Conservation (phyloP, 768 basidiomycete species). For the Kwoniella mangroviensis region DNA sequence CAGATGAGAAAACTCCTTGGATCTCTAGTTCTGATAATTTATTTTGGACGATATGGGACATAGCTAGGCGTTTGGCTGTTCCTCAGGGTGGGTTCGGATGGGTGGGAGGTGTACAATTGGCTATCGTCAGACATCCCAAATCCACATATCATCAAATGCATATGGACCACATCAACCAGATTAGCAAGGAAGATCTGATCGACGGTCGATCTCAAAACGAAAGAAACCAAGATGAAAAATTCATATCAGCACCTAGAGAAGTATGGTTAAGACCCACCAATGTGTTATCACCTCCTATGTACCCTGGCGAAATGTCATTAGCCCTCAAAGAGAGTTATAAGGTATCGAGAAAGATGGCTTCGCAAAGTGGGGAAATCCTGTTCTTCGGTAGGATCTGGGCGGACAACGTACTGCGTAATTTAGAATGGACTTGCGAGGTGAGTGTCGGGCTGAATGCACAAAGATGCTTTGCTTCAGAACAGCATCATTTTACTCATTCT, state of each 20-base stretch:
- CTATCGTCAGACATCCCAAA: constrained; percentile 11
- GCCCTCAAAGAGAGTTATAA: constrained; percentile 20
- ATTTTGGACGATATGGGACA: constrained; percentile 29
- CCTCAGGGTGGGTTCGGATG: not conserved
- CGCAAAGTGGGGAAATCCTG: constrained; percentile 10
- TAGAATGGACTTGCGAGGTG: constrained; percentile 24
- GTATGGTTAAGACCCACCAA: constrained; percentile 8
- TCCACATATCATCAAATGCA: no score
- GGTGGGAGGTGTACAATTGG: constrained; percentile 4
- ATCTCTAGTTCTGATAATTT: constrained; percentile 11
- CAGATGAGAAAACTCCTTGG: constrained; percentile 27
- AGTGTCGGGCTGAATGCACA: not conserved
- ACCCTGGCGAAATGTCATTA: constrained; percentile 15
- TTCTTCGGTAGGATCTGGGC: constrained; percentile 24
- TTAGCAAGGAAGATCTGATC: no score
- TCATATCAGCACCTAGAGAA: not conserved
- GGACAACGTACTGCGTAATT: constrained; percentile 13
- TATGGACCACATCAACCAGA: no score
- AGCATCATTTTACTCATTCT: no score
- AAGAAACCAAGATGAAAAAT: not conserved
- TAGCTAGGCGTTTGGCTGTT: constrained; percentile 18
- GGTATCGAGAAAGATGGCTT: constrained; percentile 7
- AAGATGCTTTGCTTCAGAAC: no score
- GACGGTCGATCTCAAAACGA: not conserved
- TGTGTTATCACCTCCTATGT: not conserved